phyloP scores from a whole-genome alignment of 768 basidiomycete species.

The Collybiopsis luxurians region DNA sequence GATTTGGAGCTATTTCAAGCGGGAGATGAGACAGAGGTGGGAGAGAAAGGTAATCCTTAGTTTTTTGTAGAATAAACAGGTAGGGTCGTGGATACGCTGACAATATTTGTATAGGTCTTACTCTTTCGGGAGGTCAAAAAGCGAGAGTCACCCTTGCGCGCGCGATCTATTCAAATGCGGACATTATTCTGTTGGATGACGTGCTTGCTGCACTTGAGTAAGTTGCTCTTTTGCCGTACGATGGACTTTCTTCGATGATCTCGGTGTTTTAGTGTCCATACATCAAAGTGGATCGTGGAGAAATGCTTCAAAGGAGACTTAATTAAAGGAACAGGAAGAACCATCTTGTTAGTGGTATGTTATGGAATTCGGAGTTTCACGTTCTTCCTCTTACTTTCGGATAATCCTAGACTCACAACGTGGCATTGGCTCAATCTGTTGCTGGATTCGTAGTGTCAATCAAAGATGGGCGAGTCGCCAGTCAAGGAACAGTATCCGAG shows the following conservation, averaged over 20 bases:
- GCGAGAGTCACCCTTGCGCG: slow-evolving; percentile 37
- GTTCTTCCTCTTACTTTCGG: neutral
- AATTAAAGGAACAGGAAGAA: slow-evolving; percentile 68
- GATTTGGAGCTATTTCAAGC: slow-evolving; percentile 71
- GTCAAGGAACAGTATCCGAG: slow-evolving; percentile 48
- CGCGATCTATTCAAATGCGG: slow-evolving; percentile 47
- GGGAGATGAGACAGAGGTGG: slow-evolving; percentile 71
- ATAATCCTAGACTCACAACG: slow-evolving; percentile 38
- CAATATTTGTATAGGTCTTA: slow-evolving; percentile 37
- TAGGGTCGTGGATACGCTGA: too few relatives aligned
- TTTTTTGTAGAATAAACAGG: too few relatives aligned
- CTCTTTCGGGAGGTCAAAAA: slow-evolving; percentile 50
- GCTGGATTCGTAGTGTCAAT: slow-evolving; percentile 59
- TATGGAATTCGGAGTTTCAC: neutral
- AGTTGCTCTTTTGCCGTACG: neutral
- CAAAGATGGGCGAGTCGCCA: slow-evolving; percentile 50
- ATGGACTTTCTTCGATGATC: slow-evolving; percentile 56
- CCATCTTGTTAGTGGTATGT: slow-evolving; percentile 75
- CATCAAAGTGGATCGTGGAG: slow-evolving; percentile 77
- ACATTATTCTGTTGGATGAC: slow-evolving; percentile 36
- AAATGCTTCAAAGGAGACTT: slow-evolving; percentile 81
- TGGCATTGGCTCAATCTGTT: slow-evolving; percentile 50
- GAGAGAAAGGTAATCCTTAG: slow-evolving; percentile 42
- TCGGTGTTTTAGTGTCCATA: slow-evolving; percentile 65
- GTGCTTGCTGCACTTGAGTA: slow-evolving; percentile 24